These are phyloP conservation scores for Metschnikowia arizonensis DNA, from an alignment of 805 yeast species.

Conservation along the genomic window DNA sequence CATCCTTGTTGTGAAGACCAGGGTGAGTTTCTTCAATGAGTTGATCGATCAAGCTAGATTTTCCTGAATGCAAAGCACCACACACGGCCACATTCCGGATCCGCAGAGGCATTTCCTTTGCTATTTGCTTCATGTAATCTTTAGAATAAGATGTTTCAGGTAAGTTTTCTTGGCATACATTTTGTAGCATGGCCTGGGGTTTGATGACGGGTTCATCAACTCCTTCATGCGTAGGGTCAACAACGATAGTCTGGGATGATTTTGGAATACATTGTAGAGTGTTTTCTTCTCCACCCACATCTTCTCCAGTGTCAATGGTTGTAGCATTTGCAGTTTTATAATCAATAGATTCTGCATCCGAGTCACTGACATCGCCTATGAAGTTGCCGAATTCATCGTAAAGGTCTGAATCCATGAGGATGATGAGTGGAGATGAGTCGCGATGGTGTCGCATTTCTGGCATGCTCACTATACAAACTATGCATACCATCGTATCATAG, in stretches of 20 bases:
- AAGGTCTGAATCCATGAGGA: slow-evolving; percentile 51
- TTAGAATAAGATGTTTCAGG: slow-evolving; percentile 63
- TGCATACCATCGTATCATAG: too few species aligned
- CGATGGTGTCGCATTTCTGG: too few species aligned
- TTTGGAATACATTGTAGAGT: too few species aligned
- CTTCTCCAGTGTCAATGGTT: neutral
- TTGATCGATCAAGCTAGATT: slow-evolving; percentile 71
- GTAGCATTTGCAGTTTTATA: slow-evolving; percentile 6
- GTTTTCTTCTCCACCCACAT: too few species aligned
- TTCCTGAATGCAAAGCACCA: slow-evolving; percentile 85
- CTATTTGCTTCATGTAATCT: slow-evolving; percentile 51
- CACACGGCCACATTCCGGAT: slow-evolving; percentile 70
- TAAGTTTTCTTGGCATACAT: slow-evolving; percentile 25
- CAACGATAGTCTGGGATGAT: slow-evolving; percentile 14
- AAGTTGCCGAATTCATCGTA: slow-evolving; percentile 83
- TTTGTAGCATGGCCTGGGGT: slow-evolving; percentile 45
- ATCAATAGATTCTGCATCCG: slow-evolving; percentile 32
- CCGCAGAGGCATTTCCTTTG: slow-evolving; percentile 52
- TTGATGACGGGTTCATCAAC: slow-evolving; percentile 59
- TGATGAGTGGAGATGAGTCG: neutral
- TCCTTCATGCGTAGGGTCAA: slow-evolving; percentile 16
- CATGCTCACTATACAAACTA: too few species aligned
- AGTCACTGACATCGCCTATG: slow-evolving; percentile 48
- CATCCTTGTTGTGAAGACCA: slow-evolving; percentile 22
- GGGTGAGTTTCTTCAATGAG: slow-evolving; percentile 64